Evolutionary conservation across 768 basidiomycete species (phyloP), one percentile per base, ranked within the genome.

Genomic region (Pleurotus citrinopileatus): DNA sequence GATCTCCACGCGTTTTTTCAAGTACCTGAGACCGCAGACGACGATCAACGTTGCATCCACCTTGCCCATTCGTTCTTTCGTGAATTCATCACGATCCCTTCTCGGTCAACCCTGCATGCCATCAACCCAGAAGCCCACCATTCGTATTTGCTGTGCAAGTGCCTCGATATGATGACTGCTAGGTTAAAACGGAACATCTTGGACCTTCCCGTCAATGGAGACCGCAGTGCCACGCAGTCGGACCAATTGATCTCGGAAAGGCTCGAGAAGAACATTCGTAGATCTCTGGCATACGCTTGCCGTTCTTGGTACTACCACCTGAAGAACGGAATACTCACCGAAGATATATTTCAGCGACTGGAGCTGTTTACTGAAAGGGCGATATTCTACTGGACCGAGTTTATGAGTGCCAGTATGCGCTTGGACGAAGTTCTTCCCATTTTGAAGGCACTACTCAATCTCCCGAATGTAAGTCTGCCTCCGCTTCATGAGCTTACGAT

Each of bases 231-330:
- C 10, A 38, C 37, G 17, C 19, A 28, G 3, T 10, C 28, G 2
- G 27, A 40, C 2, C n/a, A 20, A 32, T 38, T 26, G 26, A 53
- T 43, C 19, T 15, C 40, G 6, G 27, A 23, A 43, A 19, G 28
- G 13, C 3, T 22, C 15, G 27, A 15, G 51, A 32, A 38, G 52
- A 23, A 22, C 36, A 53, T 60, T n/a, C 29, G 29, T 13, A 26
- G 40, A 7, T 36, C 29, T 19, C 28, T 60, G 22, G 38, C 53
- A 23, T 60, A 60, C 55, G 57, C 57, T 13, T 60, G 57, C 36
- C 43, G 42, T 23, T 58, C n/a, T 32, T 60, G 59, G 57, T 51
- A 52, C 27, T n/a, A 37, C n/a, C 59, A 60, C 40, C 29, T 60
- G 19, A 38, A 20, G 12, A 54, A 57, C 32, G 37, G n/a, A 13